Conservation (phyloP, 495 filamentous ascomycete genomes). For the Neurospora pannonica region DNA sequence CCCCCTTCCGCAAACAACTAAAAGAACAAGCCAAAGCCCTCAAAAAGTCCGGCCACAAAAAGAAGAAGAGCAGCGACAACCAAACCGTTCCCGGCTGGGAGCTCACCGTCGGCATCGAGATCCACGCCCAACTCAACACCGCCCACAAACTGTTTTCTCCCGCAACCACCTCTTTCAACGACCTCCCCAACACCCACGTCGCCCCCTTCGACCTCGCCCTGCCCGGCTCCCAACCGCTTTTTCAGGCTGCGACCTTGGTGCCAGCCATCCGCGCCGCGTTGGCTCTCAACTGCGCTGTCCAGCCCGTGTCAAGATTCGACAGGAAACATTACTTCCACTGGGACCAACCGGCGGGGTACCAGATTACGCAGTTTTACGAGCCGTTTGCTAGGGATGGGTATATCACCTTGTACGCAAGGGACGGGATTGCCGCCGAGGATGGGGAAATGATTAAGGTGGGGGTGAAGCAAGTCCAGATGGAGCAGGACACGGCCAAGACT, state of each 20-base stretch:
- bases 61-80: slow-evolving; percentile 30
- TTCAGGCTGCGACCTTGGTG: slow-evolving; percentile 74
- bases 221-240: slow-evolving; percentile 78
- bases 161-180: slow-evolving; percentile 57
- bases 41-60: slow-evolving; percentile 28
- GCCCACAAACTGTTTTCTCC: slow-evolving; percentile 74
- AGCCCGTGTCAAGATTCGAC: slow-evolving; percentile 72
- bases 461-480: slow-evolving; percentile 91
- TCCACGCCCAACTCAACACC: slow-evolving; percentile 93
- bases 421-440: slow-evolving; percentile 66
- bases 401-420: slow-evolving; percentile 59
- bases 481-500: slow-evolving; percentile 96
- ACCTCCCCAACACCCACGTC: slow-evolving; percentile 72
- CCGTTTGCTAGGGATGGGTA: slow-evolving; percentile 75
- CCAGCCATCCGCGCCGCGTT: slow-evolving; percentile 85
- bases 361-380: slow-evolving; percentile 92
- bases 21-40: slow-evolving; percentile 59
- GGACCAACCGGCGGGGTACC: slow-evolving; percentile 92
- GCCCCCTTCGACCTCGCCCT: slow-evolving; percentile 82
- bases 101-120: slow-evolving; percentile 89
- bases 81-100: slow-evolving; percentile 63
- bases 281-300: slow-evolving; percentile 70
- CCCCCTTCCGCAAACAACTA: slow-evolving; percentile 63
- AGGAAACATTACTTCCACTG: slow-evolving; percentile 98
- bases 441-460: slow-evolving; percentile 58